Conservation (phyloP, 352 stramenopile species). For the Globisporangium cederbergense region DNA sequence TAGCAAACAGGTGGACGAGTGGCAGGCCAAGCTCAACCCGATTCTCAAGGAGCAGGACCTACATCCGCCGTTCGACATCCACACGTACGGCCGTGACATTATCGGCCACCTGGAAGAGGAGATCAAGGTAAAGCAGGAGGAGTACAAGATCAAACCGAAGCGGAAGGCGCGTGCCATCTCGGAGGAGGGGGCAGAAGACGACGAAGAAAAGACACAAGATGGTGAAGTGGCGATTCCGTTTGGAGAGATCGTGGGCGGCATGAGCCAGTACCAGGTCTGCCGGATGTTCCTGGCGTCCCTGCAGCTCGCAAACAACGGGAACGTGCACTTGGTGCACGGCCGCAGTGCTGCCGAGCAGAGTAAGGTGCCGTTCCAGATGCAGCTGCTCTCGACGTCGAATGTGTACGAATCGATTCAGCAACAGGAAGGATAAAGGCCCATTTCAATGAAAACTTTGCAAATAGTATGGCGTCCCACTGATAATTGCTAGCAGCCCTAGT, state of each 20-base stretch:
- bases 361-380: slow-evolving; percentile 64
- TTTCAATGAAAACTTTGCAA: background rate
- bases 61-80: slow-evolving; percentile 73
- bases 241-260: slow-evolving; percentile 48
- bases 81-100: slow-evolving; percentile 61
- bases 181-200: slow-evolving; percentile 11
- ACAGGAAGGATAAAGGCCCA: background rate
- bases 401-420: slow-evolving; percentile 58
- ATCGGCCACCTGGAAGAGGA: slow-evolving; percentile 44
- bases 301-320: slow-evolving; percentile 90
- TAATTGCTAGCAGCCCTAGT: too few species aligned
- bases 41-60: slow-evolving; percentile 68
- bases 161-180: slow-evolving; percentile 29
- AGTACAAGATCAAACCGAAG: slow-evolving; percentile 27
- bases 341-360: slow-evolving; percentile 54
- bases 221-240: slow-evolving; percentile 39
- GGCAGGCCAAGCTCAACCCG: slow-evolving; percentile 72
- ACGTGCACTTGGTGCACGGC: slow-evolving; percentile 78
- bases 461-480: too few species aligned
- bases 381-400: slow-evolving; percentile 55
- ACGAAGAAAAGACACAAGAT: slow-evolving; percentile 16
- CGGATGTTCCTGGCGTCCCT: slow-evolving; percentile 89
- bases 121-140: slow-evolving; percentile 20
- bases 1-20: slow-evolving; percentile 69
- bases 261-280: slow-evolving; percentile 77